Evolutionary conservation across 352 stramenopile species (phyloP).

Genomic region (Halophytophthora batemanensis): DNA sequence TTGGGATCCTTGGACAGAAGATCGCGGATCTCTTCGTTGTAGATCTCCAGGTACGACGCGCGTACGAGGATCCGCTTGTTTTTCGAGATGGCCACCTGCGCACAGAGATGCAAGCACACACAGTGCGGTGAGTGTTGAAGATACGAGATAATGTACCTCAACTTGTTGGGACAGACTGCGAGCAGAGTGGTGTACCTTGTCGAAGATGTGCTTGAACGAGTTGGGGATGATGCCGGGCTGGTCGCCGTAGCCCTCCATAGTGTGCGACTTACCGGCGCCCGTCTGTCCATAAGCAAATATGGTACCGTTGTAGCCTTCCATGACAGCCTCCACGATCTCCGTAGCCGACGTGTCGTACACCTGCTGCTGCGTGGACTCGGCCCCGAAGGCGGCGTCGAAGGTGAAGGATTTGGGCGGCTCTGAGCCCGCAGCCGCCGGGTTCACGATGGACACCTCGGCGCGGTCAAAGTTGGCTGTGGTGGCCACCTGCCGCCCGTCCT

Average conservation of each 20-base stretch:
- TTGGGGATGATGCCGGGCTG: conserved; percentile 88
- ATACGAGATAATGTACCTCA: neutral
- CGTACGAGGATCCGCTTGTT: conserved; percentile 96
- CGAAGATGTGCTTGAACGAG: conserved; percentile 90
- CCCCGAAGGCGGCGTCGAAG: conserved; percentile 95
- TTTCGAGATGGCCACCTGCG: conserved; percentile 66
- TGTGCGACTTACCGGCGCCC: conserved; percentile 87
- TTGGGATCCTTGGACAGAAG: conserved; percentile 87
- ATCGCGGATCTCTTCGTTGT: conserved; percentile 97
- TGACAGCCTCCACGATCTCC: conserved; percentile 90
- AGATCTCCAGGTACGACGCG: conserved; percentile 96
- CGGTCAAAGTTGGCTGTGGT: conserved; percentile 89
- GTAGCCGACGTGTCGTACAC: conserved; percentile 91
- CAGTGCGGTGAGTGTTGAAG: conserved; percentile 31
- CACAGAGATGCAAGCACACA: neutral
- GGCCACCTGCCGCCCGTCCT: conserved; percentile 86
- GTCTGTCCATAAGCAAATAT: conserved; percentile 91
- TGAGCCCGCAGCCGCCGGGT: conserved; percentile 60
- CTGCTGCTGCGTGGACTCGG: conserved; percentile 91
- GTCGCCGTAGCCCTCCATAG: conserved; percentile 83
- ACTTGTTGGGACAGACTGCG: too few species aligned
- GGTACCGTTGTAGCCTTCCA: conserved; percentile 92
- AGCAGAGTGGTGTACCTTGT: conserved; percentile 32
- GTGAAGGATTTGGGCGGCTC: conserved; percentile 95
- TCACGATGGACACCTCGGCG: conserved; percentile 87